Percentiles rank a stretch among this genome's conserved stretches.
Evolutionary conservation across 2,329 filamentous ascomycete genomes (phyloP).

Genomic region (Chaetothyriales sp.): DNA sequence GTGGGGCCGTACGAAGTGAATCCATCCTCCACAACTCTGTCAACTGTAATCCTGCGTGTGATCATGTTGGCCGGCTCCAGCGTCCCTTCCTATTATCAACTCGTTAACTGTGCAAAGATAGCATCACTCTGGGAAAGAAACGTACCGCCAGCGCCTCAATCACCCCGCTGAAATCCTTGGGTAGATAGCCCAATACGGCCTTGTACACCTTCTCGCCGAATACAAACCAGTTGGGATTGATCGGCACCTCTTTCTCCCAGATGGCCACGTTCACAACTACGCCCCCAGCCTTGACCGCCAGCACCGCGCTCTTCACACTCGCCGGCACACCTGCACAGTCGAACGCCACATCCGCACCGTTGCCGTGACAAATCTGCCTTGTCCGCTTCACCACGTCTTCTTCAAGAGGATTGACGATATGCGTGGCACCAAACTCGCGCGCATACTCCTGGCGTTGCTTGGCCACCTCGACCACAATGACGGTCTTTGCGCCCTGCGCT

Average conservation of each 20-base stretch:
- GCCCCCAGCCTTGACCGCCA: slow-evolving; percentile 39
- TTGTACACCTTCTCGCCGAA: slow-evolving; percentile 41
- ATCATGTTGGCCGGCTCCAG: slow-evolving; percentile 47
- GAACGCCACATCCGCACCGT: slow-evolving; percentile 46
- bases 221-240: slow-evolving; percentile 42
- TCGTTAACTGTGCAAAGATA: neutral
- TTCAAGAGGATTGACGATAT: slow-evolving; percentile 39
- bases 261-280: slow-evolving; percentile 53
- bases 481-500: slow-evolving; percentile 38
- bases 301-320: slow-evolving; percentile 34
- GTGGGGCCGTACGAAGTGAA: slow-evolving; percentile 31
- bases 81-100: slow-evolving; percentile 24
- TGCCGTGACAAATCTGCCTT: slow-evolving; percentile 32
- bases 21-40: slow-evolving; percentile 44
- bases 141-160: slow-evolving; percentile 33
- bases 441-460: slow-evolving; percentile 39
- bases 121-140: neutral
- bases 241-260: slow-evolving; percentile 43
- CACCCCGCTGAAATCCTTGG: slow-evolving; percentile 43
- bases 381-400: slow-evolving; percentile 33
- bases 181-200: slow-evolving; percentile 36
- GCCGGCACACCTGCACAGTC: slow-evolving; percentile 49
- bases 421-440: slow-evolving; percentile 41
- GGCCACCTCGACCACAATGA: slow-evolving; percentile 47
- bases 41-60: slow-evolving; percentile 43